phyloP scores from a whole-genome alignment of 495 filamentous ascomycete species.

The Saxophila tyrrhenica region DNA sequence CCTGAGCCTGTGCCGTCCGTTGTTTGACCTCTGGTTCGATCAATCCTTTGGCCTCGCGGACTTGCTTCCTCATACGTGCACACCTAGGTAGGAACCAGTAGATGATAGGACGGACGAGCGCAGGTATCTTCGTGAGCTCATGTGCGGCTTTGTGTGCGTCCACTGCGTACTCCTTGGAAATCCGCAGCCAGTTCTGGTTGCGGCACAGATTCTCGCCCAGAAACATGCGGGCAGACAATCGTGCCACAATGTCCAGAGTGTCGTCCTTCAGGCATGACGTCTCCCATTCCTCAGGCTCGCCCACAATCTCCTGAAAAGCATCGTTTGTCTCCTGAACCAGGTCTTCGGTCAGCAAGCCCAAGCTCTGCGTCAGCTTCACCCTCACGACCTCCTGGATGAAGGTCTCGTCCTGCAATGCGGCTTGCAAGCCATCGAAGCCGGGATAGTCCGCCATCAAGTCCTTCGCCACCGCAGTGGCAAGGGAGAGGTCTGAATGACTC shows the following conservation, averaged over 20 bases:
- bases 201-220: slow-evolving; percentile 34
- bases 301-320: slow-evolving; percentile 3
- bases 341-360: slow-evolving; percentile 4
- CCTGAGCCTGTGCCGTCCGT: too few species aligned
- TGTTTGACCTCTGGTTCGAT: too few species aligned
- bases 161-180: slow-evolving; percentile 33
- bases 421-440: slow-evolving; percentile 1
- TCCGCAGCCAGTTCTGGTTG: slow-evolving; percentile 32
- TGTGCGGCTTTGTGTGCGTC: slow-evolving; percentile 26
- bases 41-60: too few species aligned
- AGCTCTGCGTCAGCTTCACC: slow-evolving; percentile 3
- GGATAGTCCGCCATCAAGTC: slow-evolving; percentile 3
- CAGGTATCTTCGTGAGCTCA: slow-evolving; percentile 28
- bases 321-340: background rate
- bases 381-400: slow-evolving; percentile 6
- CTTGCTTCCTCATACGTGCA: slow-evolving; percentile 11
- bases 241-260: slow-evolving; percentile 34
- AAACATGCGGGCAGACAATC: slow-evolving; percentile 38
- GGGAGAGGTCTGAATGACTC: slow-evolving; percentile 4
- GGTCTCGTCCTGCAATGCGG: slow-evolving; percentile 3
- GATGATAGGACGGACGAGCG: slow-evolving; percentile 31
- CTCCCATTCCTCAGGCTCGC: slow-evolving; percentile 1
- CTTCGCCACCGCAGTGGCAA: slow-evolving; percentile 1
- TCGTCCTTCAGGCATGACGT: slow-evolving; percentile 8
- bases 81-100: slow-evolving; percentile 17